phyloP scores from a whole-genome alignment of 805 yeast species.

The Saturnispora dispora region DNA sequence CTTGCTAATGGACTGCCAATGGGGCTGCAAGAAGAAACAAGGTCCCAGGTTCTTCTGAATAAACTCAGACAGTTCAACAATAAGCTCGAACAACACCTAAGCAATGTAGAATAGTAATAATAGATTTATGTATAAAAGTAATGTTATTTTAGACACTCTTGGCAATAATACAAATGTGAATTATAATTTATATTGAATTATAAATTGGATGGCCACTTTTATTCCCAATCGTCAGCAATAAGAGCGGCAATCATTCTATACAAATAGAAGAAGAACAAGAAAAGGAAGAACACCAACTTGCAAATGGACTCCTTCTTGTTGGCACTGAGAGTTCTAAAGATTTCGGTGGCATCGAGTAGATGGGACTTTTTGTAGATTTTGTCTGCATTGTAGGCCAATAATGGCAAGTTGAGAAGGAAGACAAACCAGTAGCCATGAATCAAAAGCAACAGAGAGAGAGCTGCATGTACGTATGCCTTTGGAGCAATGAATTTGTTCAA shows the following conservation, averaged over 20 bases:
- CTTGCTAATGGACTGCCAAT: slow-evolving; percentile 9
- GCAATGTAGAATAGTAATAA: background rate
- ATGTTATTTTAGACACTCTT: background rate
- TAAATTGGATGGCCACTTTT: background rate
- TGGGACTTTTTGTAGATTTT: slow-evolving; percentile 74
- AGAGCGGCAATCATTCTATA: slow-evolving; percentile 94
- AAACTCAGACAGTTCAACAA: slow-evolving; percentile 24
- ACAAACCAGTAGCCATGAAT: slow-evolving; percentile 90
- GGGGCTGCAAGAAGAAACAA: slow-evolving; percentile 5
- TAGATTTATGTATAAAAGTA: background rate
- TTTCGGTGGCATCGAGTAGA: slow-evolving; percentile 92
- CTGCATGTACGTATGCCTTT: slow-evolving; percentile 77
- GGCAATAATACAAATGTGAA: background rate
- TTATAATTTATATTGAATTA: background rate
- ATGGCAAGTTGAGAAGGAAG: slow-evolving; percentile 72
- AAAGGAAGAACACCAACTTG: slow-evolving; percentile 82
- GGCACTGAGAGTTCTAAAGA: slow-evolving; percentile 85
- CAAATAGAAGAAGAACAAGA: slow-evolving; percentile 90
- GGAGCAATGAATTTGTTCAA: slow-evolving; percentile 84
- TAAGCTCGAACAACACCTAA: slow-evolving; percentile 13
- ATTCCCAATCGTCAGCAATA: slow-evolving; percentile 50
- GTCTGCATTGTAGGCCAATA: slow-evolving; percentile 75
- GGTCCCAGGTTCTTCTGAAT: slow-evolving; percentile 20
- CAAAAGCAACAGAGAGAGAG: slow-evolving; percentile 60
- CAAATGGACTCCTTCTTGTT: slow-evolving; percentile 89